Evolutionary conservation across 352 stramenopile species (phyloP).

Genomic region (Pythium volutum): DNA sequence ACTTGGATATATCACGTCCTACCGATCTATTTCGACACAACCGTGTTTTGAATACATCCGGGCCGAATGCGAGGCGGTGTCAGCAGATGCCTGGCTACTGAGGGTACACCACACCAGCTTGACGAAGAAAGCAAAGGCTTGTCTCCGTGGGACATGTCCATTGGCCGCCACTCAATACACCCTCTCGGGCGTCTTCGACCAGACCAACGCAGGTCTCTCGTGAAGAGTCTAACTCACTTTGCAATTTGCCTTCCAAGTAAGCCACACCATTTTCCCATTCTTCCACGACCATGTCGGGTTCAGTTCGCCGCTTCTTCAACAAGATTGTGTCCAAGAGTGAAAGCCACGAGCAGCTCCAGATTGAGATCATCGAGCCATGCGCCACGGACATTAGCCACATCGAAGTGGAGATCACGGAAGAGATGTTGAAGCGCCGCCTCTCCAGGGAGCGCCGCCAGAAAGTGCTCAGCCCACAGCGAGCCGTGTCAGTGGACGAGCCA

Average conservation of each 20-base stretch:
- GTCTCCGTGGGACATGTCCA: neutral
- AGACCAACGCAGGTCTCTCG: neutral
- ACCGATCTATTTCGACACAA: no score
- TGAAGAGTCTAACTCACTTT: constrained; percentile 8
- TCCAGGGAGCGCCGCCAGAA: constrained; percentile 18
- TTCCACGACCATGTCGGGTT: constrained; percentile 8
- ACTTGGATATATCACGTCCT: no score
- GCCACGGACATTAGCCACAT: constrained; percentile 20
- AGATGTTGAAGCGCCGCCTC: constrained; percentile 13
- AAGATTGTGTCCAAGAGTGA: constrained; percentile 12
- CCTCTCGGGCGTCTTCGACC: no score
- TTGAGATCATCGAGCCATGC: constrained; percentile 15
- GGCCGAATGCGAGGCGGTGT: no score
- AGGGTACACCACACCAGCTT: no score
- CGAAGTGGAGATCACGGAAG: constrained; percentile 8
- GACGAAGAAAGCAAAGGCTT: no score
- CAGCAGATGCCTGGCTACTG: no score
- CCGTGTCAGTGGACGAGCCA: neutral
- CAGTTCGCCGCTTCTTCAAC: constrained; percentile 18
- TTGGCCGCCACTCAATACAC: neutral
- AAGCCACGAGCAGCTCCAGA: constrained; percentile 10
- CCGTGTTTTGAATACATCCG: no score
- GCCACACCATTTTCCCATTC: neutral
- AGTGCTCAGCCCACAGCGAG: neutral
- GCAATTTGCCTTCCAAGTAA: constrained; percentile 4